Evolutionary conservation across 2,329 filamentous ascomycete genomes (phyloP), one percentile per base, ranked within the genome.

Genomic region (Aquanectria penicillioides): DNA sequence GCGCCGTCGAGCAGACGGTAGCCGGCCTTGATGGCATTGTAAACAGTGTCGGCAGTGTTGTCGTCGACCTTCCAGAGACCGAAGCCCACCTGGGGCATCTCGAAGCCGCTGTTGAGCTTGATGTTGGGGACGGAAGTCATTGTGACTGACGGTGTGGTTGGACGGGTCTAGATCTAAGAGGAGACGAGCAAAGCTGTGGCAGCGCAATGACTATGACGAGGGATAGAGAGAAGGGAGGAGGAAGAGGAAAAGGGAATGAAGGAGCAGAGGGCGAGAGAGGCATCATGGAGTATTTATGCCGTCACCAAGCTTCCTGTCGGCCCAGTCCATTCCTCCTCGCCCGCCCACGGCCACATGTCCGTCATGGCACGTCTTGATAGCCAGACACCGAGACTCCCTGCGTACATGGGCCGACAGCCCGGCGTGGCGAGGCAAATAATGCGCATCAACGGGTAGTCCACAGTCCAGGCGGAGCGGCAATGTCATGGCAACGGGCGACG

Each of bases 21-120:
- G 34, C 85, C 85, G 47, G 78, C 77, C 79, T 87, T 88, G 79
- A 88, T 87, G 72, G 86, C 86, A 63, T 93, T 89, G 83, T 94
- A 94, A 67, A 94, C 88, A 60, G 86, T 86, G 69, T 94, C 90
- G 69, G 91, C 87, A 53, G 86, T 88, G 51, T 86, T 84, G 67
- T 90, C 90, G 75, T 87, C 86, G 65, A 95, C 90, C 81, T 95
- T 95, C 92, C 92, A 95, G 67, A 94, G 84, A 59, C 89, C 89
- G 74, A 91, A 91, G 76, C 89, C 89, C 65, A 92, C 88, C 74
- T 89, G 85, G 71, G 89, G 89, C 89, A 92, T 92, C 69, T 90
- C 81, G 69, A 84, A 73, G 77, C 87, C 86, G 76, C 81, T 87
- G 78, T 80, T 88, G 62, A 89, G 84, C 79, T 87, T 89, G 75